phyloP scores from a whole-genome alignment of 2,329 filamentous ascomycete species.

The Lizonia empirigonia region DNA sequence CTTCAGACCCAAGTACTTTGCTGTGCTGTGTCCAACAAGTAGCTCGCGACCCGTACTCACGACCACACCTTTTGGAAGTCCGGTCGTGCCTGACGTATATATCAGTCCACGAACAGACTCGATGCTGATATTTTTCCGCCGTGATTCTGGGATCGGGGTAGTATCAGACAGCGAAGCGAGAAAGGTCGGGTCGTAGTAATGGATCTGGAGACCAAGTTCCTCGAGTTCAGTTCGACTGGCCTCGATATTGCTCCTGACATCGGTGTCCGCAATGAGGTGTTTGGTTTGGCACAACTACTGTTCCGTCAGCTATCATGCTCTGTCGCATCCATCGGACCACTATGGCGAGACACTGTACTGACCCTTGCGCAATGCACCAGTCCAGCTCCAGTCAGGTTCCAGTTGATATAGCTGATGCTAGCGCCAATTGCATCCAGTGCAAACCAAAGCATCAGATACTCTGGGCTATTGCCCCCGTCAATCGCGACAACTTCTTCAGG shows the following conservation, averaged over 20 bases:
- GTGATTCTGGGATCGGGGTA: conserved; percentile 33
- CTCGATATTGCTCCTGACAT: conserved; percentile 56
- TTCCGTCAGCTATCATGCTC: conserved; percentile 50
- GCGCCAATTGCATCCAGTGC: conserved; percentile 46
- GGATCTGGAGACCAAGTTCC: conserved; percentile 29
- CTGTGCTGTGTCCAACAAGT: conserved; percentile 25
- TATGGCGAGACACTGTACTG: conserved; percentile 16
- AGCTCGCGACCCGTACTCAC: conserved; percentile 39
- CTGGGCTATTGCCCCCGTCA: conserved; percentile 43
- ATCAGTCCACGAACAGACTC: conserved; percentile 39
- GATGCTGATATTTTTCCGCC: conserved; percentile 28
- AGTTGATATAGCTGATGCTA: conserved; percentile 43
- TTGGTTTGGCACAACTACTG: conserved; percentile 56
- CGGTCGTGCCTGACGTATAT: conserved; percentile 47
- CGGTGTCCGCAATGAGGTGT: conserved; percentile 53
- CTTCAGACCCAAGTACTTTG: conserved; percentile 37
- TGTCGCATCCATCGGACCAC: conserved; percentile 43
- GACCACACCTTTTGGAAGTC: conserved; percentile 43
- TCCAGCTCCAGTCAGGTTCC: conserved; percentile 43
- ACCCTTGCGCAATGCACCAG: conserved; percentile 46
- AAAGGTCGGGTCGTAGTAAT: conserved; percentile 38
- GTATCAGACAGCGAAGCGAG: conserved; percentile 30
- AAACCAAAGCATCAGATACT: conserved; percentile 49
- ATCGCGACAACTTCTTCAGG: conserved; percentile 44
- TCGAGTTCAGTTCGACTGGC: conserved; percentile 33